A percentile compares a stretch with the other conserved stretches of the same genome.
Conservation (phyloP, 192 early-diverging fungal genomes). For the Allomyces macrogynus region DNA sequence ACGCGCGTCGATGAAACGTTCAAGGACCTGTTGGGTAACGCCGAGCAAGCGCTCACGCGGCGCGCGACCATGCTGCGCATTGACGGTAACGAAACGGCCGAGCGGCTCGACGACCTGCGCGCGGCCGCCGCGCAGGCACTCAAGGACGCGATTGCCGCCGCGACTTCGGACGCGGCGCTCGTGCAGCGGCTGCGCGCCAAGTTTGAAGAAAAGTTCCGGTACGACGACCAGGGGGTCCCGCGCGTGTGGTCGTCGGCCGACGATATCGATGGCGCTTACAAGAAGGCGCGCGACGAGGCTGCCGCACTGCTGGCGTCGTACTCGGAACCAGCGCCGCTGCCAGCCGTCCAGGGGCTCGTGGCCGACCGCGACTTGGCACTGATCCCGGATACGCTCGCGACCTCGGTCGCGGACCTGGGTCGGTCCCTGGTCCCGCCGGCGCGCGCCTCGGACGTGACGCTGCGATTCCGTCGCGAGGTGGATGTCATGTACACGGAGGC, state of each 20-base stretch:
- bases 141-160: conserved; percentile 51
- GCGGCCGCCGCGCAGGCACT: conserved; percentile 54
- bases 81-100: conserved; percentile 22
- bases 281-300: conserved; percentile 40
- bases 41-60: conserved; percentile 18
- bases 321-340: neutral
- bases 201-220: conserved; percentile 84
- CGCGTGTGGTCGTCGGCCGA: conserved; percentile 87
- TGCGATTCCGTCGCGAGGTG: conserved; percentile 69
- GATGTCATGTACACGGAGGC: conserved; percentile 88
- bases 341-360: neutral
- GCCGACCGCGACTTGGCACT: too few relatives aligned
- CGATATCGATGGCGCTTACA: conserved; percentile 79
- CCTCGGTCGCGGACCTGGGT: conserved; percentile 16
- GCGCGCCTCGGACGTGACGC: conserved; percentile 45
- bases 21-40: conserved; percentile 28
- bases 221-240: conserved; percentile 80
- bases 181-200: conserved; percentile 53
- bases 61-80: conserved; percentile 2
- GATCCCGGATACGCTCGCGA: neutral
- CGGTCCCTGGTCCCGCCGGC: conserved; percentile 39
- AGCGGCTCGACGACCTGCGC: conserved; percentile 28
- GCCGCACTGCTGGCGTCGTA: neutral
- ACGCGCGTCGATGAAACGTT: conserved; percentile 33
- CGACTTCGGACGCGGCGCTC: conserved; percentile 62